These are phyloP conservation scores for Phyllosticta citrichinensis DNA, from an alignment of 2,329 filamentous ascomycete genomes.

Conservation along the genomic window DNA sequence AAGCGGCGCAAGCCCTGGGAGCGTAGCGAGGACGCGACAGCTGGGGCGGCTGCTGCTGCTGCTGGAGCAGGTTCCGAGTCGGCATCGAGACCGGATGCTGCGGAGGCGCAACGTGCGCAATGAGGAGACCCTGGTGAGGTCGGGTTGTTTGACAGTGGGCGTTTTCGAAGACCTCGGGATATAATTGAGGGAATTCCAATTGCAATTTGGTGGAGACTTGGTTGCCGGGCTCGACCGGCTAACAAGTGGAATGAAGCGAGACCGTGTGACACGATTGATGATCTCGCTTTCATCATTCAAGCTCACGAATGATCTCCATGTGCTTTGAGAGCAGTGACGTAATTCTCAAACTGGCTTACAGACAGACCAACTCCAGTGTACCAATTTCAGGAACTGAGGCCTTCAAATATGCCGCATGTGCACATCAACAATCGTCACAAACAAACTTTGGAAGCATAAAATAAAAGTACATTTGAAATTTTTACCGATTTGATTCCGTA, in stretches of 20 bases:
- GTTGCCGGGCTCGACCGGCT: too few species aligned
- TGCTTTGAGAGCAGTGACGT: too few species aligned
- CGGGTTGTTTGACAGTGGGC: background rate
- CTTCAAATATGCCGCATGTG: background rate
- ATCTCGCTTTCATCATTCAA: too few species aligned
- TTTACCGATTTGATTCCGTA: background rate
- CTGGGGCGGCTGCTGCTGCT: background rate
- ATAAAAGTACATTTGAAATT: background rate
- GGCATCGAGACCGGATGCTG: background rate
- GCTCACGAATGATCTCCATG: too few species aligned
- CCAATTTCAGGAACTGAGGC: background rate
- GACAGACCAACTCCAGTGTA: background rate
- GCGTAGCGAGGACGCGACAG: conserved; percentile 15
- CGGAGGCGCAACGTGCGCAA: background rate
- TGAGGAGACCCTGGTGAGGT: background rate
- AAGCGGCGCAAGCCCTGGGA: conserved; percentile 71
- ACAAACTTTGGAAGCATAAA: background rate
- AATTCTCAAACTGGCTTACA: too few species aligned
- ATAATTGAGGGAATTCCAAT: too few species aligned
- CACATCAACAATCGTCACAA: background rate
- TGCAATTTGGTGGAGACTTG: too few species aligned
- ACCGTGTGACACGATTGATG: too few species aligned
- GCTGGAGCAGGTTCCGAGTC: background rate
- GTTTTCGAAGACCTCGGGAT: background rate
- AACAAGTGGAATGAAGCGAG: too few species aligned